phyloP scores from a whole-genome alignment of 768 basidiomycete genomes.

The Mycena amicta region DNA sequence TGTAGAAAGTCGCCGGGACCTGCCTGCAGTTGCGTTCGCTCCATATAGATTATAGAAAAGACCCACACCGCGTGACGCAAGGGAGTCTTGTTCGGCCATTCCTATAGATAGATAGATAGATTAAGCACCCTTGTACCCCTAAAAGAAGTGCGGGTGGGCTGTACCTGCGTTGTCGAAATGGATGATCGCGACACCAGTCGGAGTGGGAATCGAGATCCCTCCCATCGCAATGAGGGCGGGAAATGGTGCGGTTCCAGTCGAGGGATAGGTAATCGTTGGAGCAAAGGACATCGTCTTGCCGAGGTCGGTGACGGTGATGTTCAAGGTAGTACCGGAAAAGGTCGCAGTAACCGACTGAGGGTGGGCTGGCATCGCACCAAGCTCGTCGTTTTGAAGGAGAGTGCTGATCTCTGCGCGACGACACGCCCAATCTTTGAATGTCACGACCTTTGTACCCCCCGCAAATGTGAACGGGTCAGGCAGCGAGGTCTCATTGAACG shows the following conservation, averaged over 20 bases:
- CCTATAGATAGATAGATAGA: too few relatives aligned
- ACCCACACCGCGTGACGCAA: constrained; percentile 51
- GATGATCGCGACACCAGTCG: constrained; percentile 44
- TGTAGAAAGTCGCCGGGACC: not conserved
- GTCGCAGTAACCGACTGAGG: constrained; percentile 36
- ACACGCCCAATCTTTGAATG: constrained; percentile 41
- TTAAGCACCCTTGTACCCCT: too few relatives aligned
- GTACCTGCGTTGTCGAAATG: constrained; percentile 48
- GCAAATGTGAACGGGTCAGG: constrained; percentile 44
- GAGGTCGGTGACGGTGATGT: constrained; percentile 32
- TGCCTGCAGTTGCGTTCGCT: constrained; percentile 41
- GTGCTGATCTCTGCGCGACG: constrained; percentile 39
- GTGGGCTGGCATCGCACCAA: constrained; percentile 6
- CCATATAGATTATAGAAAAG: constrained; percentile 62
- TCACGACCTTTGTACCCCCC: constrained; percentile 33
- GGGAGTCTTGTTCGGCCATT: constrained; percentile 51
- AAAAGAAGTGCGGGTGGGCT: too few relatives aligned
- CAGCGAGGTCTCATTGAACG: constrained; percentile 25
- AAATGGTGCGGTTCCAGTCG: constrained; percentile 45
- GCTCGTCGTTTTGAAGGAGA: constrained; percentile 31
- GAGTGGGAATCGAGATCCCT: constrained; percentile 42
- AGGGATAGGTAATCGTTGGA: constrained; percentile 38
- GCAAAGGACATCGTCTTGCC: constrained; percentile 37
- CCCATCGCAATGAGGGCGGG: constrained; percentile 57
- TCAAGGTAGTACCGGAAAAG: constrained; percentile 36